These are phyloP conservation scores for Echinosophora koreensis DNA, from an alignment of 306 rosid genomes.

Conservation along the genomic window DNA sequence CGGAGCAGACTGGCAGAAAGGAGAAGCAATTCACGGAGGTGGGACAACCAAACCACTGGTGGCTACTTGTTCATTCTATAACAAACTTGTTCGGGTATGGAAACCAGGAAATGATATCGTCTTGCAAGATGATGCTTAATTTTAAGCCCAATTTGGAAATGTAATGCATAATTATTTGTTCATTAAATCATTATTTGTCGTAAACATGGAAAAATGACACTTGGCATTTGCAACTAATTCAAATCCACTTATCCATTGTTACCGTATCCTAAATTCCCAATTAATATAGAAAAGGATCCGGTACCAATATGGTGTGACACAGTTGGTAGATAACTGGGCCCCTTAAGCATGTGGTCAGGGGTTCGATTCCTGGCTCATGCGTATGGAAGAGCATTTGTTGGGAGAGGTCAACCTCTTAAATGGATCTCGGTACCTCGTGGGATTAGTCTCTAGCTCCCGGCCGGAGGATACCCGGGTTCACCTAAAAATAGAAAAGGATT, in stretches of 20 bases:
- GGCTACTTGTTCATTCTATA: slow-evolving; percentile 94
- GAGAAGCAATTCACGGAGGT: slow-evolving; percentile 41
- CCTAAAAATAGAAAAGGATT: too few relatives aligned
- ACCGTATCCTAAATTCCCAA: not conserved
- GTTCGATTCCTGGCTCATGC: too few relatives aligned
- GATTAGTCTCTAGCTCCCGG: too few relatives aligned
- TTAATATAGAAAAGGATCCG: too few relatives aligned
- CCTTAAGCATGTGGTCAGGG: too few relatives aligned
- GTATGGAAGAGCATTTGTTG: too few relatives aligned
- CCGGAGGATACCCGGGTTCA: too few relatives aligned
- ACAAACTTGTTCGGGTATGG: slow-evolving; percentile 79
- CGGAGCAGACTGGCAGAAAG: slow-evolving; percentile 90
- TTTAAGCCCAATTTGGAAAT: slow-evolving; percentile 2
- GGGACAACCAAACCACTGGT: slow-evolving; percentile 59
- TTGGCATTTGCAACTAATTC: not conserved
- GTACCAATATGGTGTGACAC: too few relatives aligned
- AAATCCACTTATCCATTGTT: not conserved
- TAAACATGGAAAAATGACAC: slow-evolving; percentile 11
- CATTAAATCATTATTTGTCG: slow-evolving; percentile 14
- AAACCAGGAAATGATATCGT: slow-evolving; percentile 60
- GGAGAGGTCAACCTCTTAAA: too few relatives aligned
- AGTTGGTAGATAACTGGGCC: too few relatives aligned
- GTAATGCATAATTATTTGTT: slow-evolving; percentile 9
- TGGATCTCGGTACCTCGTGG: too few relatives aligned
- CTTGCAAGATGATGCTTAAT: slow-evolving; percentile 27